Percentiles rank a stretch among this genome's conserved stretches.
phyloP scores from a whole-genome alignment of 148 eudicot species.

The Camellia granthamiana region DNA sequence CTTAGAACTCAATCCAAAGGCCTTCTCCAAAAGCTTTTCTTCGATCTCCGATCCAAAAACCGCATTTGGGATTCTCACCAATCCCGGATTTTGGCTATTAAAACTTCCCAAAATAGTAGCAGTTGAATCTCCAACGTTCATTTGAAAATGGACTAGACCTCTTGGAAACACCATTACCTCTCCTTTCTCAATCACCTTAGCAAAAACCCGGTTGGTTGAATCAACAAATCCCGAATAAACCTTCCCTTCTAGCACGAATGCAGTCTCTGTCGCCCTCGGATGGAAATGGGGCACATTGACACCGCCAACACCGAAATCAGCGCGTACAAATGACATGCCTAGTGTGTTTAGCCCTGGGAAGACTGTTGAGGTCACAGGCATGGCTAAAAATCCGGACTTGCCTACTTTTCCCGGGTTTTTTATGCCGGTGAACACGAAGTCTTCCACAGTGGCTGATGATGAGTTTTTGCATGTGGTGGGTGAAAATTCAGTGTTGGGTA shows the following conservation, averaged over 20 bases:
- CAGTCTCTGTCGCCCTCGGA: conserved; percentile 80
- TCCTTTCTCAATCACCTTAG: conserved; percentile 69
- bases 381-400: conserved; percentile 41
- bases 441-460: conserved; percentile 47
- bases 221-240: conserved; percentile 79
- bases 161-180: conserved; percentile 90
- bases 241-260: conserved; percentile 59
- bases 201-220: conserved; percentile 55
- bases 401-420: conserved; percentile 34
- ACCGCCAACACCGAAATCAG: conserved; percentile 60
- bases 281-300: conserved; percentile 76
- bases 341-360: conserved; percentile 83
- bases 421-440: conserved; percentile 63
- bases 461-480: conserved; percentile 51
- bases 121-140: conserved; percentile 62
- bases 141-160: conserved; percentile 76
- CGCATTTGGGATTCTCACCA: conserved; percentile 54
- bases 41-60: conserved; percentile 60
- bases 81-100: conserved; percentile 84
- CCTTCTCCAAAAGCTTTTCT: conserved; percentile 68
- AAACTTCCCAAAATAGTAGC: conserved; percentile 76
- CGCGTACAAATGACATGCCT: conserved; percentile 73
- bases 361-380: conserved; percentile 41
- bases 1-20: conserved; percentile 60
- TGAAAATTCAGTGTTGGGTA: conserved; percentile 29